phyloP scores from a whole-genome alignment of 2,329 filamentous ascomycete genomes.

The Dothidotthia symphoricarpi region DNA sequence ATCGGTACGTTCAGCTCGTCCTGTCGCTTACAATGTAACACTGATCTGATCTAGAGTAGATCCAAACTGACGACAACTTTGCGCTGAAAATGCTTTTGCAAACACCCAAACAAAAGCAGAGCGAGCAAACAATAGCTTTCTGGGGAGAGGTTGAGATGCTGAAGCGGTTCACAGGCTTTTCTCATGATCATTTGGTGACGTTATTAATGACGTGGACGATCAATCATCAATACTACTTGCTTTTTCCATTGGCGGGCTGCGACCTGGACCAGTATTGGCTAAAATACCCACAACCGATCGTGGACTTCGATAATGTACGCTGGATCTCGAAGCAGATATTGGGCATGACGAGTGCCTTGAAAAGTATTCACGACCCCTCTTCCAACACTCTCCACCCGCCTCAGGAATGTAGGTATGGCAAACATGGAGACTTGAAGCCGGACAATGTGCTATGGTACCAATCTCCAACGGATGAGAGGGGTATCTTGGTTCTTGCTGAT shows the following conservation, averaged over 20 bases:
- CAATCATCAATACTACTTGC: constrained; percentile 3
- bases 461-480: neutral
- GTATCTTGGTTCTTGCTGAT: constrained; percentile 3
- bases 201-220: constrained; percentile 14
- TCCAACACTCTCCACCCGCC: neutral
- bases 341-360: constrained; percentile 8
- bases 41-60: no score
- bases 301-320: neutral
- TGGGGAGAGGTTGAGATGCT: constrained; percentile 1
- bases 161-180: constrained; percentile 10
- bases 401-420: neutral
- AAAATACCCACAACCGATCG: no score
- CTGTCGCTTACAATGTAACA: no score
- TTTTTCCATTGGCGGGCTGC: constrained; percentile 13
- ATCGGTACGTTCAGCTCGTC: no score
- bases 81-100: no score
- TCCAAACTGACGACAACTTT: no score
- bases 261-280: constrained; percentile 13
- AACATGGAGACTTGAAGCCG: constrained; percentile 10
- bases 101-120: no score
- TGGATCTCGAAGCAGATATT: constrained; percentile 16
- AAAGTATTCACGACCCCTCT: constrained; percentile 10
- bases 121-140: no score
- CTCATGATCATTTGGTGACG: constrained; percentile 12
- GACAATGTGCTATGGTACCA: constrained; percentile 10